A percentile compares a stretch with the other conserved stretches of the same genome.
Conservation (phyloP, 164 flowering plant species). For the Stephania cephalantha region DNA sequence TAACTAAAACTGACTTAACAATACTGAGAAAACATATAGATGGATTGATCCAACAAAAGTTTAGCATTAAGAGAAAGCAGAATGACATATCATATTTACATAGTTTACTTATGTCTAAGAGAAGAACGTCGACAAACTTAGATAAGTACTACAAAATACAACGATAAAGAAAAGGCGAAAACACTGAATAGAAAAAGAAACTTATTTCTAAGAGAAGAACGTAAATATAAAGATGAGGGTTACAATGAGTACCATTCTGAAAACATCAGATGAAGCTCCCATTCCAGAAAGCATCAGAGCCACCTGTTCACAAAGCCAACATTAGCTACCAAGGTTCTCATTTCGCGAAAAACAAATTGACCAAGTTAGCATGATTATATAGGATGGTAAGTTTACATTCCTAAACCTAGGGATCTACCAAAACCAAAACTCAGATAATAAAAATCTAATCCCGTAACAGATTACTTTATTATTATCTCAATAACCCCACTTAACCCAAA, state of each 20-base stretch:
- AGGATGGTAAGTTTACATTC: neutral
- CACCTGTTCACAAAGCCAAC: constrained; percentile 17
- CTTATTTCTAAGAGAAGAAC: neutral
- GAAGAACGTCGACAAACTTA: neutral
- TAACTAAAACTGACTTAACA: neutral
- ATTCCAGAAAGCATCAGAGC: constrained; percentile 33
- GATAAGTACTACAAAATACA: neutral
- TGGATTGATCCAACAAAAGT: neutral
- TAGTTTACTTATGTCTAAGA: too few species aligned
- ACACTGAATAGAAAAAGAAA: too few species aligned
- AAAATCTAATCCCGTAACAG: too few species aligned
- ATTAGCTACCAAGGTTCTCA: neutral
- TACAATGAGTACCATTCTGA: constrained; percentile 23
- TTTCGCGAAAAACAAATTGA: neutral
- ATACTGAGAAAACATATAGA: neutral
- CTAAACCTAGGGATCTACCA: too few species aligned
- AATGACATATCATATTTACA: neutral
- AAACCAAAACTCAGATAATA: too few species aligned
- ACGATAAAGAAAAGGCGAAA: neutral
- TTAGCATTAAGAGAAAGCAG: neutral
- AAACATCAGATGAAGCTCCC: constrained; percentile 31
- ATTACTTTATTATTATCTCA: too few species aligned
- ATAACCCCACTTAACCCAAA: too few species aligned
- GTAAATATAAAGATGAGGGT: neutral
- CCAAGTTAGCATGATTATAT: neutral